phyloP scores from a whole-genome alignment of 768 basidiomycete genomes.

The Pleurotus tuoliensis region DNA sequence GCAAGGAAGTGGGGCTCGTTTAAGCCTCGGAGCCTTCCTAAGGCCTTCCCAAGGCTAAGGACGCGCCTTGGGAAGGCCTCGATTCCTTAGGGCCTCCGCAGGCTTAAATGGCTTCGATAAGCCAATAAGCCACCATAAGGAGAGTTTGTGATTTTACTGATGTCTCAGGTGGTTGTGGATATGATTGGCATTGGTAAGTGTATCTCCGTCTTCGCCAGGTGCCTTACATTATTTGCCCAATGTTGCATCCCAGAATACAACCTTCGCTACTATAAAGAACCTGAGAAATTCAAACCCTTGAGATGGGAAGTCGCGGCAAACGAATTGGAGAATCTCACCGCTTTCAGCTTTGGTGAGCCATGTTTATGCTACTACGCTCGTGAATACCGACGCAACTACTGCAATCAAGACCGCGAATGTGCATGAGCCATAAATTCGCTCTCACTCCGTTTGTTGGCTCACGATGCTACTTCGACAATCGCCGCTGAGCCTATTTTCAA shows the following conservation, averaged over 20 bases:
- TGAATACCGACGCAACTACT: neutral
- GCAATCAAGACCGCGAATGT: conserved; percentile 33
- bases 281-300: conserved; percentile 25
- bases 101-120: too few relatives aligned
- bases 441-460: conserved; percentile 37
- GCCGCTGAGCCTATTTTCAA: conserved; percentile 27
- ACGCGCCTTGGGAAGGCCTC: too few relatives aligned
- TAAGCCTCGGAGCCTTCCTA: too few relatives aligned
- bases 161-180: conserved; percentile 36
- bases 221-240: neutral
- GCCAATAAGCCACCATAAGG: too few relatives aligned
- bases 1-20: too few relatives aligned
- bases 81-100: too few relatives aligned
- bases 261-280: conserved; percentile 24
- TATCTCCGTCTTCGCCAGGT: conserved; percentile 4
- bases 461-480: conserved; percentile 38
- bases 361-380: neutral
- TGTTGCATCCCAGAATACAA: conserved; percentile 21
- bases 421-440: conserved; percentile 43
- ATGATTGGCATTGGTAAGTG: conserved; percentile 46
- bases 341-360: conserved; percentile 18
- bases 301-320: conserved; percentile 26
- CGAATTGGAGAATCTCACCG: conserved; percentile 15
- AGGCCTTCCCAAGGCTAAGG: too few relatives aligned
- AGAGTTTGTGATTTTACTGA: too few relatives aligned